Conservation (phyloP, 306 rosid genomes). For the Lathyrus aphaca region DNA sequence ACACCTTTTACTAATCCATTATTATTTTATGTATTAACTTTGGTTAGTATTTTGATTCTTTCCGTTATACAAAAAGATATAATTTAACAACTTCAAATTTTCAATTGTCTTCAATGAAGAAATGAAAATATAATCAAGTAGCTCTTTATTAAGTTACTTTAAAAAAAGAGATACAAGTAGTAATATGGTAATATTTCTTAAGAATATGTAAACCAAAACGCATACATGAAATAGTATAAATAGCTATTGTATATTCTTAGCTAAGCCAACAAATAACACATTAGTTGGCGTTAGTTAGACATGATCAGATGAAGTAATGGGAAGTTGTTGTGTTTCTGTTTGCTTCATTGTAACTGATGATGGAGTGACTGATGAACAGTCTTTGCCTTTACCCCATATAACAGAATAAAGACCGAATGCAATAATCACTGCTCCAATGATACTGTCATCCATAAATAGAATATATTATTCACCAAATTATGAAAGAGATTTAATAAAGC, state of each 20-base stretch:
- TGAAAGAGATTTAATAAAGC: too few relatives aligned
- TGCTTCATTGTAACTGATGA: conserved; percentile 31
- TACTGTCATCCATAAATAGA: conserved; percentile 36
- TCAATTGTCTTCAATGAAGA: too few relatives aligned
- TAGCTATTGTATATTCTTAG: conserved; percentile 11
- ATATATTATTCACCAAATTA: too few relatives aligned
- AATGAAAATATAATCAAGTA: background rate
- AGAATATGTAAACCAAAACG: background rate
- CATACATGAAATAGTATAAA: conserved; percentile 15
- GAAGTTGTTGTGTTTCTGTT: conserved; percentile 35
- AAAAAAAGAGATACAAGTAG: background rate
- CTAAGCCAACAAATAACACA: conserved; percentile 10
- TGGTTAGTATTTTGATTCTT: too few relatives aligned
- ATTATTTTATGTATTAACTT: too few relatives aligned
- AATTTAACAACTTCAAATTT: too few relatives aligned
- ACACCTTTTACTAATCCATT: too few relatives aligned
- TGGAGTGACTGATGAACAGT: conserved; percentile 26
- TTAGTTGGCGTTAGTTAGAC: background rate
- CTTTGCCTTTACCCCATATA: conserved; percentile 87
- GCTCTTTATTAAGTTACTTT: background rate
- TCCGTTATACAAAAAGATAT: too few relatives aligned
- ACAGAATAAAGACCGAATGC: conserved; percentile 72
- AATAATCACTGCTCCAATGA: conserved; percentile 68
- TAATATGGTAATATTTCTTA: background rate
- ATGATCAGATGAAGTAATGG: conserved; percentile 33